A percentile compares a stretch with the other conserved stretches of the same genome.
Evolutionary conservation across 345 rosid genomes (phyloP).

Genomic region (Cochlearia excelsa): DNA sequence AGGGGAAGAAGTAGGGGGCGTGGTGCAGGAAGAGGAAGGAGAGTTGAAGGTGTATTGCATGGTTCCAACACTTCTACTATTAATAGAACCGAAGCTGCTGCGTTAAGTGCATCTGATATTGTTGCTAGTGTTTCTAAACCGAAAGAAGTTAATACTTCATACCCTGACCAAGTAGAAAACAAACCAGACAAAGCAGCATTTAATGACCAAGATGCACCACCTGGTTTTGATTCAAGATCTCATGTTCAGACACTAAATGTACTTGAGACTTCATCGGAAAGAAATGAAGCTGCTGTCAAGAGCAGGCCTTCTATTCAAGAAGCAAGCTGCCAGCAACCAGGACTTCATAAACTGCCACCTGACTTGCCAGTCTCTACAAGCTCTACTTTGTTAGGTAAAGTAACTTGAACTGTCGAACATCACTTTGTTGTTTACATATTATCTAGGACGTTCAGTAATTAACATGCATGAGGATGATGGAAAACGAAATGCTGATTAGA

Average conservation of each 20-base stretch:
- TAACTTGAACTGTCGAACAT: slow-evolving; percentile 1
- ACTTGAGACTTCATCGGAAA: slow-evolving; percentile 27
- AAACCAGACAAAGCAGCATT: slow-evolving; percentile 34
- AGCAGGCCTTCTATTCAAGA: slow-evolving; percentile 45
- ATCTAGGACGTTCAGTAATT: background rate
- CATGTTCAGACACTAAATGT: slow-evolving; percentile 34
- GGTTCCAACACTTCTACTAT: slow-evolving; percentile 31
- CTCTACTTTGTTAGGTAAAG: slow-evolving; percentile 30
- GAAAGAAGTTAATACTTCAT: slow-evolving; percentile 38
- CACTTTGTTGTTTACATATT: background rate
- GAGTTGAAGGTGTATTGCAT: slow-evolving; percentile 24
- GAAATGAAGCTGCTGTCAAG: slow-evolving; percentile 29
- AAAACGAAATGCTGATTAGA: background rate
- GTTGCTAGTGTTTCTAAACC: slow-evolving; percentile 28
- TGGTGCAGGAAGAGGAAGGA: slow-evolving; percentile 30
- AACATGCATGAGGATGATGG: slow-evolving; percentile 1
- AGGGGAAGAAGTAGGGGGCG: slow-evolving; percentile 35
- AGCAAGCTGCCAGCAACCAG: slow-evolving; percentile 39
- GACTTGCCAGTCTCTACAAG: slow-evolving; percentile 21
- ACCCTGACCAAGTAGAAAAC: slow-evolving; percentile 19
- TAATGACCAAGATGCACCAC: slow-evolving; percentile 29
- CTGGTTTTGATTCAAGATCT: slow-evolving; percentile 46
- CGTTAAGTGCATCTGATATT: slow-evolving; percentile 32
- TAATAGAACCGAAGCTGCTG: slow-evolving; percentile 25
- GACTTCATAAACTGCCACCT: slow-evolving; percentile 26